These are phyloP conservation scores for Tarenaya hassleriana DNA, from an alignment of 345 rosid genomes.

Conservation along the genomic window DNA sequence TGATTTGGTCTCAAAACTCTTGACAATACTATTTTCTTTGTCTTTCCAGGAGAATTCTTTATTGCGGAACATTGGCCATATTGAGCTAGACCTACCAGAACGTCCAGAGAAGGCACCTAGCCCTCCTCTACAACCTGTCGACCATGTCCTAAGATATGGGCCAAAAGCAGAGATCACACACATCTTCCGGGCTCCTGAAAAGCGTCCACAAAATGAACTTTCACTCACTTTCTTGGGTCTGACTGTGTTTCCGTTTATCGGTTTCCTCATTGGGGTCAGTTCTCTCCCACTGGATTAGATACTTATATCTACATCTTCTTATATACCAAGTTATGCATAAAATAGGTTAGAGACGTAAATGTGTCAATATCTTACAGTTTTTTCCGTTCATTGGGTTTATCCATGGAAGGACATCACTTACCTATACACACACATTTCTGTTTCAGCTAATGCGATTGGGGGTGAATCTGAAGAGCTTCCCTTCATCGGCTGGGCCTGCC, in stretches of 20 bases:
- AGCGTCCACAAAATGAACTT: constrained; percentile 70
- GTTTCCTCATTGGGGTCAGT: constrained; percentile 88
- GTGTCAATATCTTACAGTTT: no score
- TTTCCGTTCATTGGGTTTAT: no score
- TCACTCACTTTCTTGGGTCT: constrained; percentile 85
- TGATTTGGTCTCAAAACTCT: neutral
- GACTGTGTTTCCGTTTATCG: constrained; percentile 60
- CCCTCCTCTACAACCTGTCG: constrained; percentile 57
- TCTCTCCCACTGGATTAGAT: neutral
- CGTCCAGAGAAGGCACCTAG: constrained; percentile 87
- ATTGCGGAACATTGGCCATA: constrained; percentile 52
- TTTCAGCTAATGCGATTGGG: no score
- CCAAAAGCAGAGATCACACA: constrained; percentile 86
- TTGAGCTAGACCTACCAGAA: constrained; percentile 88
- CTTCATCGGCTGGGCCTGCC: no score
- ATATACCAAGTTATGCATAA: no score
- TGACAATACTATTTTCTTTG: constrained; percentile 7
- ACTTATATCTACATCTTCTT: neutral
- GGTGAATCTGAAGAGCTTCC: no score
- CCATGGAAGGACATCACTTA: no score
- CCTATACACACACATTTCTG: constrained; percentile 12
- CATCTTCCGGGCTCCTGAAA: constrained; percentile 85
- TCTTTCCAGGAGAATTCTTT: constrained; percentile 76
- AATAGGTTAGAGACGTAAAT: neutral
- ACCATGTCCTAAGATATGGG: constrained; percentile 62